A percentile compares a stretch with the other conserved stretches of the same genome.
Evolutionary conservation across 1,284 basidiomycete species (phyloP).

Genomic region (Ceratobasidium theobromae): DNA sequence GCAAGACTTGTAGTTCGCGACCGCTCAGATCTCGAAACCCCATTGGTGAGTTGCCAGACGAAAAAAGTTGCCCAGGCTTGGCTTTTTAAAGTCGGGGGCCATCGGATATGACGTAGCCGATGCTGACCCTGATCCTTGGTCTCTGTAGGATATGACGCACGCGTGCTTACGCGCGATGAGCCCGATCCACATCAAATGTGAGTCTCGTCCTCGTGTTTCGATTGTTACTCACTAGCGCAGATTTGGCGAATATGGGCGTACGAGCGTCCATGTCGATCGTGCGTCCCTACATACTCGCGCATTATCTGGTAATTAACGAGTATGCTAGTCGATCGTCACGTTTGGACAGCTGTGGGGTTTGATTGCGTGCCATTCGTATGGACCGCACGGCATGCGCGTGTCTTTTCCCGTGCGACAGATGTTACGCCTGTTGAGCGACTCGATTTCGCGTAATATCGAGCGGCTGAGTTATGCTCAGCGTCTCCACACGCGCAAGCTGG

Average conservation of each 20-base stretch:
- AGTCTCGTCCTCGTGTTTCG: slow-evolving; percentile 38
- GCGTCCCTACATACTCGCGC: slow-evolving; percentile 39
- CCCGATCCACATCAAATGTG: slow-evolving; percentile 85
- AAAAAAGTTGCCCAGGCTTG: not conserved
- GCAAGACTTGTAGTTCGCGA: slow-evolving; percentile 73
- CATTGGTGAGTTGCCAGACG: slow-evolving; percentile 55
- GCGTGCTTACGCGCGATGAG: slow-evolving; percentile 87
- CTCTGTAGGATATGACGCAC: slow-evolving; percentile 75
- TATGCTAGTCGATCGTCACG: slow-evolving; percentile 70
- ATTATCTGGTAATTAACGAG: not conserved
- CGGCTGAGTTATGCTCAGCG: slow-evolving; percentile 78
- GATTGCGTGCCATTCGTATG: slow-evolving; percentile 83
- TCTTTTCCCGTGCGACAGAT: slow-evolving; percentile 84
- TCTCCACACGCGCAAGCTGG: slow-evolving; percentile 76
- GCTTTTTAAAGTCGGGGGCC: not conserved
- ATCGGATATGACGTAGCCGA: slow-evolving; percentile 29
- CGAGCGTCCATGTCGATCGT: slow-evolving; percentile 84
- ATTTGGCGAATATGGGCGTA: slow-evolving; percentile 79
- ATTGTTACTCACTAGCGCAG: slow-evolving; percentile 42
- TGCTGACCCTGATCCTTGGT: slow-evolving; percentile 8
- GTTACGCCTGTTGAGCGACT: slow-evolving; percentile 77
- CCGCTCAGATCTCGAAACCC: slow-evolving; percentile 66
- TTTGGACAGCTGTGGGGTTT: slow-evolving; percentile 86
- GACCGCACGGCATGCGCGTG: slow-evolving; percentile 74
- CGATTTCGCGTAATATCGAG: slow-evolving; percentile 83